phyloP scores from a whole-genome alignment of 768 basidiomycete genomes.

The Obba rivulosa region DNA sequence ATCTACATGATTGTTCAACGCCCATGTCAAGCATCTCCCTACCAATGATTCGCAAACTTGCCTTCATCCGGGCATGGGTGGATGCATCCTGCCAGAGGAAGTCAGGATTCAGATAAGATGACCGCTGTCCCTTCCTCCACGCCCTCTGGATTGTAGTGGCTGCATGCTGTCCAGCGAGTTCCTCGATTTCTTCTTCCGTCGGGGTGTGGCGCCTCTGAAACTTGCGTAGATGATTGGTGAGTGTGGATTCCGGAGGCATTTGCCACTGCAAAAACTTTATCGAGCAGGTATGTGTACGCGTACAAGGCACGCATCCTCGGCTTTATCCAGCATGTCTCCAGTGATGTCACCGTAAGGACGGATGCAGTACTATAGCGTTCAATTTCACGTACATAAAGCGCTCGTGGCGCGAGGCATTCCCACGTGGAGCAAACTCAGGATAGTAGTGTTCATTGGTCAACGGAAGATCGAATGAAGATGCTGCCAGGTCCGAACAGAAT shows the following conservation, averaged over 20 bases:
- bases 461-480: not conserved
- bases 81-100: conserved; percentile 19
- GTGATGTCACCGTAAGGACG: not conserved
- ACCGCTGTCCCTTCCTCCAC: conserved; percentile 15
- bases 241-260: not conserved
- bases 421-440: conserved; percentile 2
- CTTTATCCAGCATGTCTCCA: conserved; percentile 8
- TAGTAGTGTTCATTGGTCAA: conserved; percentile 13
- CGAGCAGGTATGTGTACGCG: not conserved
- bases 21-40: too few relatives aligned
- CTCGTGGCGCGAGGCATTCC: conserved; percentile 5
- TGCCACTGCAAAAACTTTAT: not conserved
- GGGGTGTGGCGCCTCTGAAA: not conserved
- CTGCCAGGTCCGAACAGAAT: conserved; percentile 2
- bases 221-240: not conserved
- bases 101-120: conserved; percentile 13
- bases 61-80: conserved; percentile 20
- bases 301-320: not conserved
- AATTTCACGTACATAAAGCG: conserved; percentile 3
- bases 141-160: conserved; percentile 18
- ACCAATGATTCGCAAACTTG: conserved; percentile 4
- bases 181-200: conserved; percentile 13
- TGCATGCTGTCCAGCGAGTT: conserved; percentile 12
- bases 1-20: conserved; percentile 24
- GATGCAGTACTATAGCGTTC: not conserved